Evolutionary conservation across 2,329 filamentous ascomycete species (phyloP).

Genomic region (Botrytis byssoidea): DNA sequence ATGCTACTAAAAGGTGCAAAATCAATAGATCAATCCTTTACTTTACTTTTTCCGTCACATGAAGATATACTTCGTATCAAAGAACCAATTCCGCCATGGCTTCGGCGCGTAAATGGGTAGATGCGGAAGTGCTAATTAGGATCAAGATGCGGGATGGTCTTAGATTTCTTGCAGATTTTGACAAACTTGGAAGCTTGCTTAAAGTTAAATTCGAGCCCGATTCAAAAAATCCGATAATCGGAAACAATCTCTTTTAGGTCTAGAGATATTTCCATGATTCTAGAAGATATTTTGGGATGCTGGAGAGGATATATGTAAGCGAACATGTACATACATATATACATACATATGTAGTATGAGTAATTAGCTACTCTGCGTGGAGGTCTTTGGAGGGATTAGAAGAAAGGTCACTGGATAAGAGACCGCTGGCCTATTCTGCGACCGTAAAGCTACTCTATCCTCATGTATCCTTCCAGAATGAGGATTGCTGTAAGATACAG

Average conservation of each 20-base stretch:
- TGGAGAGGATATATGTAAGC: background rate
- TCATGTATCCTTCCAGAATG: slow-evolving; percentile 1
- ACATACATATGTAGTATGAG: background rate
- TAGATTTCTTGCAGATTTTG: slow-evolving; percentile 14
- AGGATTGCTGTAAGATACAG: background rate
- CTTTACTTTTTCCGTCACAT: background rate
- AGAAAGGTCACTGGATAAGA: slow-evolving; percentile 12
- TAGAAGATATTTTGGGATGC: slow-evolving; percentile 2
- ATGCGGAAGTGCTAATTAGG: background rate
- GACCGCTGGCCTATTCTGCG: slow-evolving; percentile 15
- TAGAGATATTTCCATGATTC: background rate
- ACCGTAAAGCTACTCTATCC: background rate
- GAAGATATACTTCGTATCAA: background rate
- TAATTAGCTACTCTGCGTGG: background rate
- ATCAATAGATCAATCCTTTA: background rate
- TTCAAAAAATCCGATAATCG: background rate
- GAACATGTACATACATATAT: background rate
- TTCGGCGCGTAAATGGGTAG: slow-evolving; percentile 17
- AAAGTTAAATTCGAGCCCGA: background rate
- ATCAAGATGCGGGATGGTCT: slow-evolving; percentile 10
- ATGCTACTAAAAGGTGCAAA: background rate
- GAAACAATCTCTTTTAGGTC: background rate
- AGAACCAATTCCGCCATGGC: background rate
- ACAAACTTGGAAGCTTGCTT: slow-evolving; percentile 1
- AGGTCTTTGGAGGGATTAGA: background rate